These are phyloP conservation scores for Yamadazyma atlantica DNA, from an alignment of 1,139 yeast species.

Conservation along the genomic window DNA sequence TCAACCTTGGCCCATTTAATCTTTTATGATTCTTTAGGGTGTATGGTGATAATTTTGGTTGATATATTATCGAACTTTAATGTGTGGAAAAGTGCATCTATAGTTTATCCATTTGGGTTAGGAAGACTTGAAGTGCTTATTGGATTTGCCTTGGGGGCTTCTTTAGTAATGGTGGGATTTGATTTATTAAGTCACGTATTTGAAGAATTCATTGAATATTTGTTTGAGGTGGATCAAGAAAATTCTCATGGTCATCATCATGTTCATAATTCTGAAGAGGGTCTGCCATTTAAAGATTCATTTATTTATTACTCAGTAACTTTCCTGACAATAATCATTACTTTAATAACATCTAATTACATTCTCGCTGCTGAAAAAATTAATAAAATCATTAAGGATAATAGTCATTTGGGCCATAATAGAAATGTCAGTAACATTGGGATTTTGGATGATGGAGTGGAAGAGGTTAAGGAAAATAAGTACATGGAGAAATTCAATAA, in stretches of 20 bases:
- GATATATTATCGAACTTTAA: constrained; percentile 85
- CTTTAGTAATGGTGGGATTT: constrained; percentile 86
- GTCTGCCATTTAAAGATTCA: constrained; percentile 3
- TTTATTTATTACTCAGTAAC: constrained; percentile 31
- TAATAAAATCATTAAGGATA: constrained; percentile 29
- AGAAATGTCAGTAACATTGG: constrained; percentile 17
- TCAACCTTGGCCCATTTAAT: constrained; percentile 84
- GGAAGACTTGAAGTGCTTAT: constrained; percentile 84
- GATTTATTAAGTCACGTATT: constrained; percentile 82
- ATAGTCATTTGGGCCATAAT: constrained; percentile 11
- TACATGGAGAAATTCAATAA: constrained; percentile 12
- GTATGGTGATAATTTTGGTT: constrained; percentile 66
- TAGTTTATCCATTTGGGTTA: constrained; percentile 87
- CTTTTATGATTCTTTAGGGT: constrained; percentile 84
- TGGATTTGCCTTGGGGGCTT: constrained; percentile 84
- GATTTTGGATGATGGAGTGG: constrained; percentile 10
- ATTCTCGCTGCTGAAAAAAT: constrained; percentile 37
- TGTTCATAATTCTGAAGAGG: constrained; percentile 45
- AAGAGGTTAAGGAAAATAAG: constrained; percentile 6
- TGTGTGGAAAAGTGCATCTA: constrained; percentile 84
- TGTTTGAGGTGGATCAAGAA: constrained; percentile 44
- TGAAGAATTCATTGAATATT: constrained; percentile 65
- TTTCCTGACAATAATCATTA: constrained; percentile 27
- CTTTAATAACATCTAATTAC: constrained; percentile 37
- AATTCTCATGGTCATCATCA: constrained; percentile 42